Percentiles rank a stretch among this genome's conserved stretches.
Evolutionary conservation across 2,329 filamentous ascomycete species (phyloP).

Genomic region (Trichoderma sp.): DNA sequence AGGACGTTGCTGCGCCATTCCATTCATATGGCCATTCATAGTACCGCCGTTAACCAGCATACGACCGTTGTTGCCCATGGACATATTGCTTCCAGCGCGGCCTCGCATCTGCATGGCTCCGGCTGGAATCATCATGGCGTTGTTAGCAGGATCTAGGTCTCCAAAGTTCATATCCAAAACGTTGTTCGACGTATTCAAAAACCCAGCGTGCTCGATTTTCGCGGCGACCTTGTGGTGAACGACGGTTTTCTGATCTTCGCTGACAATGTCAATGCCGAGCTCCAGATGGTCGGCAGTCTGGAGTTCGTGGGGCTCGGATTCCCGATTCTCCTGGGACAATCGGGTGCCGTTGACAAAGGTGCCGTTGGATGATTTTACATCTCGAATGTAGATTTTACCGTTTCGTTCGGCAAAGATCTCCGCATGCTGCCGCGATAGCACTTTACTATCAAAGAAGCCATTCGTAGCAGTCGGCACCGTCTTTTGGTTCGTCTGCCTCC

Average conservation of each 20-base stretch:
- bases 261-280: slow-evolving; percentile 96
- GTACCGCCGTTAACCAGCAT: slow-evolving; percentile 48
- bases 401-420: slow-evolving; percentile 86
- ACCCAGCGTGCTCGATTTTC: slow-evolving; percentile 92
- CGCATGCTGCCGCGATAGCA: slow-evolving; percentile 91
- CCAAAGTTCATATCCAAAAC: slow-evolving; percentile 87
- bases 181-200: slow-evolving; percentile 70
- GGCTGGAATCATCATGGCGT: slow-evolving; percentile 66
- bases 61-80: slow-evolving; percentile 59
- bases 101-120: slow-evolving; percentile 69
- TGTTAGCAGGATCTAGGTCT: slow-evolving; percentile 79
- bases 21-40: slow-evolving; percentile 52
- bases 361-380: slow-evolving; percentile 97
- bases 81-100: slow-evolving; percentile 64
- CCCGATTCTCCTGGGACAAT: slow-evolving; percentile 87
- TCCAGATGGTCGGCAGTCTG: slow-evolving; percentile 90
- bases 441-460: slow-evolving; percentile 97
- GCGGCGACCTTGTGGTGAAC: slow-evolving; percentile 98
- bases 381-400: slow-evolving; percentile 91
- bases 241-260: slow-evolving; percentile 96
- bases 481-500: slow-evolving; percentile 94
- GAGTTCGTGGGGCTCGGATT: slow-evolving; percentile 92
- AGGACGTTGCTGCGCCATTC: slow-evolving; percentile 69
- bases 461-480: slow-evolving; percentile 87
- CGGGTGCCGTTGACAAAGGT: slow-evolving; percentile 95